Base-by-base conservation (phyloP, 2,329 filamentous ascomycete species). In the Sporothrix curviconia region DNA sequence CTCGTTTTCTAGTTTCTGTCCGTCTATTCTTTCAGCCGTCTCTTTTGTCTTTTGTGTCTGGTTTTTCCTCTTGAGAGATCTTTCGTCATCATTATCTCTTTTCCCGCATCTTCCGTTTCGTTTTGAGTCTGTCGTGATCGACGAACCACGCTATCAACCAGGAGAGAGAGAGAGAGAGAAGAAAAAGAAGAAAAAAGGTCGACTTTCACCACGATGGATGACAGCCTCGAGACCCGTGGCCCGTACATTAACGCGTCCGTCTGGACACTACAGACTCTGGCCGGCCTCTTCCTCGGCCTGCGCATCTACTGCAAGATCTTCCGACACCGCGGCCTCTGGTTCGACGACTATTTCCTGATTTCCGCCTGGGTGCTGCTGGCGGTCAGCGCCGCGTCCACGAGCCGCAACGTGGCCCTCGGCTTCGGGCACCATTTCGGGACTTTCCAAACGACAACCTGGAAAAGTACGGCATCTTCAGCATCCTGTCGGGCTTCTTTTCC, bases 301-400 rank as follows among this genome's bases (percentile, higher is more conserved):
- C 61, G 65, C 1, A 53, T 67, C 8, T 66, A 66, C 56, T 67
- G 65, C 64, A 67, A 67, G 59, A 11, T 44, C 12, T 44, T 28
- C 39, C 51, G 51, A 6, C 39, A 40, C 42, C 61, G 63, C 7
- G 62, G 64, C 5, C 40, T 67, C n/a, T 68, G 65, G 66, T 68
- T 65, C 65, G 66, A 68, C 36, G 66, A 67, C 39, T 57, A 65
- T 22, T 56, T 68, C 3, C 40, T 68, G n/a, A 64, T 67, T 3
- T 54, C 47, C 6, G 61, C 64, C 9, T 67, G 65, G 66, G 61
- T 68, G 1, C 14, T 53, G 28, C 53, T 60, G 17, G 43, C 56
- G n/a, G 37, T 44, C 28, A 49, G 54, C 24, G 56, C 53, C 24
- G 36, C 44, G 24, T 46, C 42, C 32, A 54, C 56, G 1, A 56